Evolutionary conservation across 2,329 filamentous ascomycete genomes (phyloP), one percentile per base, ranked within the genome.

Genomic region (Helotiales sp.): DNA sequence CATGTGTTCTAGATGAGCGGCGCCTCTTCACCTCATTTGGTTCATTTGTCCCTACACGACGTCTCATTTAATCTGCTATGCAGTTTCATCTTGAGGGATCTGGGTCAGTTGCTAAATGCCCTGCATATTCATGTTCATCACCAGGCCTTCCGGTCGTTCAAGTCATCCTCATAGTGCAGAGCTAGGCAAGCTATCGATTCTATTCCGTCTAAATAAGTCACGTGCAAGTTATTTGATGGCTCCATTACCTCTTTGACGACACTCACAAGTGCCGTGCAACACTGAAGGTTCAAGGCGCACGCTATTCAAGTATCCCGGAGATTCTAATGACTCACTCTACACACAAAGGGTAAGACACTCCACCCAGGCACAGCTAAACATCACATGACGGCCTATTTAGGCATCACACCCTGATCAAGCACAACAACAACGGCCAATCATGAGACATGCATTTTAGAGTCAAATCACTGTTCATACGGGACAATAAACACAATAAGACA

Each of bases 351-450:
- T n/a, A 54, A 43, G 30, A 60, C 43, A 61, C 6, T 54, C 28
- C 47, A 17, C 40, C 4, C 2, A 6, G 13, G n/a, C 40, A 8
- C 30, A 17, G n/a, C n/a, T 6, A 61, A 32, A 10, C 37, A 57
- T 57, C 61, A 55, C 61, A 63, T 57, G 61, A 57, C 40, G 40
- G 17, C 50, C 61, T 45, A n/a, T 63, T 57, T 45, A 63, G 61
- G 61, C 61, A 63, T 47, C 61, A 43, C 43, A 28, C 24, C 40
- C 24, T 30, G 20, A 45, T 15, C 34, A 10, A 30, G 3, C 28
- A 61, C 50, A 55, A 45, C 61, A 63, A 63, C 17, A 40, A 54
- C 11, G 11, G 22, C n/a, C 50, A 24, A 63, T 57, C 50, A 57
- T n/a, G 45, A 63, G 26, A 57, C 49, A 47, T 63, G n/a, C 15